phyloP scores from a whole-genome alignment of 345 rosid genomes.

The Citrus australasica region DNA sequence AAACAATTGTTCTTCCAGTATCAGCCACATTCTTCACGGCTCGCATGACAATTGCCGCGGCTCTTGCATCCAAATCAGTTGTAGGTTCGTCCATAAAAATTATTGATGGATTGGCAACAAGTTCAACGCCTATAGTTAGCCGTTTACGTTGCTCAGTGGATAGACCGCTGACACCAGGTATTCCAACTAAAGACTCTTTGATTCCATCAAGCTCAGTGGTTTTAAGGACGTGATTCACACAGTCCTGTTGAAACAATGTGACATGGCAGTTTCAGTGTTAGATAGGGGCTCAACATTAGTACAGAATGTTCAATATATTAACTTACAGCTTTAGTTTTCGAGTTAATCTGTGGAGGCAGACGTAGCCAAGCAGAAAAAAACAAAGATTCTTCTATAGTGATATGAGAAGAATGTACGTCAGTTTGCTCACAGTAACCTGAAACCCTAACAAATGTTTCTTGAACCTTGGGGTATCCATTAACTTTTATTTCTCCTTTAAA shows the following conservation, averaged over 20 bases:
- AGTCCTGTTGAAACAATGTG: not conserved
- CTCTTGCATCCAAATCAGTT: slow-evolving; percentile 8
- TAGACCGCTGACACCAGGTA: slow-evolving; percentile 5
- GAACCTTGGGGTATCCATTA: slow-evolving; percentile 28
- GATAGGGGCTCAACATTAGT: no score
- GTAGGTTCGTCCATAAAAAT: slow-evolving; percentile 17
- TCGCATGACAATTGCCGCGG: slow-evolving; percentile 11
- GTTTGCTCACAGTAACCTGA: slow-evolving; percentile 51
- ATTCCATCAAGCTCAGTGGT: slow-evolving; percentile 9
- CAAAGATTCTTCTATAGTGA: slow-evolving; percentile 47
- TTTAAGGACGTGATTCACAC: not conserved
- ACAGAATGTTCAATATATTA: no score
- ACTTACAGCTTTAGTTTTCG: slow-evolving; percentile 31
- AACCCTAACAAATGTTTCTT: slow-evolving; percentile 41
- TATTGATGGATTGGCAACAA: slow-evolving; percentile 5
- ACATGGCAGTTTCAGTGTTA: no score
- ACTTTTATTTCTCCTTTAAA: slow-evolving; percentile 38
- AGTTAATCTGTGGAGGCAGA: slow-evolving; percentile 30
- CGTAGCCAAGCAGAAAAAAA: slow-evolving; percentile 46
- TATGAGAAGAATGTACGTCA: slow-evolving; percentile 40
- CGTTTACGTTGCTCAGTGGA: slow-evolving; percentile 3
- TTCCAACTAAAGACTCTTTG: slow-evolving; percentile 2
- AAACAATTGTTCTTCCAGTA: slow-evolving; percentile 7
- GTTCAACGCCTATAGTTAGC: slow-evolving; percentile 9
- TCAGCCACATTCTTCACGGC: slow-evolving; percentile 11